phyloP scores from a whole-genome alignment of 164 flowering plant species.

The Platanus orientalis region DNA sequence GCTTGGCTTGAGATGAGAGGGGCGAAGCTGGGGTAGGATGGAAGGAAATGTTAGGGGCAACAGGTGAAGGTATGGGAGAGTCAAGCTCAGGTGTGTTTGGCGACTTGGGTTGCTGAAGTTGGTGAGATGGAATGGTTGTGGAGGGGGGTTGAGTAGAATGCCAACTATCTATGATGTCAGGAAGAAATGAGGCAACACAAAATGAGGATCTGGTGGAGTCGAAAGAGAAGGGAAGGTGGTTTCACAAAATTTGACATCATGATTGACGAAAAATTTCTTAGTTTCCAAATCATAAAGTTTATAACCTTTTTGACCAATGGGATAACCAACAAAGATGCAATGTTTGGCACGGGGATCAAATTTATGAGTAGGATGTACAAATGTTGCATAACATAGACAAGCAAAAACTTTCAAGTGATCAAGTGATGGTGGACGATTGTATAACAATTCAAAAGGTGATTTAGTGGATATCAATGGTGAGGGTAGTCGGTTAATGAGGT shows the following conservation, averaged over 20 bases:
- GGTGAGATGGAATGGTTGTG: too few relatives aligned
- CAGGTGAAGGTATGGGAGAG: too few relatives aligned
- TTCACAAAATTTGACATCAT: conserved; percentile 3
- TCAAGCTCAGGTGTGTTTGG: too few relatives aligned
- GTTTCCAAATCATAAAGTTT: background rate
- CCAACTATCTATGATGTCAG: too few relatives aligned
- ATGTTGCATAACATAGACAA: background rate
- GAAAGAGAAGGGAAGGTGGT: background rate
- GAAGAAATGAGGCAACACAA: too few relatives aligned
- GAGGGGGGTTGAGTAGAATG: too few relatives aligned
- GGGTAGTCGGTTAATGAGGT: conserved; percentile 6
- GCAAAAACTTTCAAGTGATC: conserved; percentile 1
- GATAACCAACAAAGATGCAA: conserved; percentile 1
- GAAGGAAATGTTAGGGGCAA: too few relatives aligned
- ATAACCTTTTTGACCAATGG: background rate
- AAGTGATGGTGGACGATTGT: background rate
- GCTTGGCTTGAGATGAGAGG: conserved; percentile 6
- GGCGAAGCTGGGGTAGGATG: too few relatives aligned
- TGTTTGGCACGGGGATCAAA: background rate
- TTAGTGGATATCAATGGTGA: conserved; percentile 8
- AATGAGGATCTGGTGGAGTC: too few relatives aligned
- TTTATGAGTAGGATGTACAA: background rate
- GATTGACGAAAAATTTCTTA: background rate
- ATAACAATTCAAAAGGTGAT: conserved; percentile 7
- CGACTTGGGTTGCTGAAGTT: too few relatives aligned